Evolutionary conservation across 306 rosid genomes (phyloP).

Genomic region (Pachyrhizus erosus): DNA sequence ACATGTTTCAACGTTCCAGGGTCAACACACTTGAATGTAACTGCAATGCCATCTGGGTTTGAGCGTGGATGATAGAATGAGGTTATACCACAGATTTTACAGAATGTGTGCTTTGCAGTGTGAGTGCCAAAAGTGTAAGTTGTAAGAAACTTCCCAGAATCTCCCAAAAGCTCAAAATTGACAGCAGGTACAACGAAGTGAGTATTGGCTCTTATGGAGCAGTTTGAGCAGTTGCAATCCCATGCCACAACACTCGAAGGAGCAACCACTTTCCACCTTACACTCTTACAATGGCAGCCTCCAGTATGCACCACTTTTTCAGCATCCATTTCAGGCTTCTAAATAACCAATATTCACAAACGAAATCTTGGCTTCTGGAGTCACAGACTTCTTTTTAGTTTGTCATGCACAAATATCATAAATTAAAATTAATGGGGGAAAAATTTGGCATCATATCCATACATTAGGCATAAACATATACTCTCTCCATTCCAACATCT

Average conservation of each 20-base stretch:
- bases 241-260: slow-evolving; percentile 70
- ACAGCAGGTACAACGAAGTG: slow-evolving; percentile 68
- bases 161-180: slow-evolving; percentile 68
- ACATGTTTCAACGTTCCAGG: slow-evolving; percentile 69
- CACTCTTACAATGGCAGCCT: slow-evolving; percentile 88
- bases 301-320: slow-evolving; percentile 70
- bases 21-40: slow-evolving; percentile 79
- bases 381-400: neutral
- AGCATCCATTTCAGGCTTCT: slow-evolving; percentile 59
- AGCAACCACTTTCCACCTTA: slow-evolving; percentile 75
- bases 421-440: slow-evolving; percentile 4
- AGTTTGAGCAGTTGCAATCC: slow-evolving; percentile 83
- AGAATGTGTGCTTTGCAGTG: slow-evolving; percentile 84
- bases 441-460: neutral
- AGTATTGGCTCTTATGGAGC: slow-evolving; percentile 75
- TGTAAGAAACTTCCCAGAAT: slow-evolving; percentile 64
- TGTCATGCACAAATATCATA: neutral
- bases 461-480: neutral
- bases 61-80: slow-evolving; percentile 87
- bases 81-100: slow-evolving; percentile 85
- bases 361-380: neutral
- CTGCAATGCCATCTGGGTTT: slow-evolving; percentile 85
- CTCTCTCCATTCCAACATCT: no score
- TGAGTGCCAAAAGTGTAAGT: slow-evolving; percentile 84
- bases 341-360: neutral